Percentiles rank a stretch among this genome's conserved stretches.
phyloP scores from a whole-genome alignment of 345 rosid species.

The Brassica incana region DNA sequence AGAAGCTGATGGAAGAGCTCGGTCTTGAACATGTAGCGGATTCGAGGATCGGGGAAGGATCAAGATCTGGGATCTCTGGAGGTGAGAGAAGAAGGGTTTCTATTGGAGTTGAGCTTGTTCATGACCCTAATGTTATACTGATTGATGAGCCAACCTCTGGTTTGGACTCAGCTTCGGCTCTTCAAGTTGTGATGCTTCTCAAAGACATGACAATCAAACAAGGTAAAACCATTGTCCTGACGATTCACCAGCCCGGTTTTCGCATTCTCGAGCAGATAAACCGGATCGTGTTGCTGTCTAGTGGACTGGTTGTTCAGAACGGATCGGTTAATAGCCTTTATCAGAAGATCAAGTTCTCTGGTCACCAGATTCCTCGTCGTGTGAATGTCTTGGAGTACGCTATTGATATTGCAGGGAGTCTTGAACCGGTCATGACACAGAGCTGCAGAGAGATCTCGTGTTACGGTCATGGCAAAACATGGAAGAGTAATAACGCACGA shows the following conservation, averaged over 20 bases:
- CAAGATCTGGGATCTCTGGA: slow-evolving; percentile 76
- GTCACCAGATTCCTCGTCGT: slow-evolving; percentile 60
- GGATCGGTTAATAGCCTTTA: slow-evolving; percentile 57
- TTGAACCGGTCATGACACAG: slow-evolving; percentile 33
- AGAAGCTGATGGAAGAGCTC: slow-evolving; percentile 61
- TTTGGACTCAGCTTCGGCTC: slow-evolving; percentile 87
- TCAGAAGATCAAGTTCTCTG: slow-evolving; percentile 55
- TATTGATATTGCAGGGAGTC: slow-evolving; percentile 60
- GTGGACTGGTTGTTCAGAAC: slow-evolving; percentile 61
- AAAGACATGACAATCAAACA: slow-evolving; percentile 63
- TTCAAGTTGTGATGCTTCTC: slow-evolving; percentile 62
- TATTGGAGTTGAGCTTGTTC: slow-evolving; percentile 87
- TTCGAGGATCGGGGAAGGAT: slow-evolving; percentile 65
- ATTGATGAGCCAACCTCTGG: slow-evolving; percentile 98
- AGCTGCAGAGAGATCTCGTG: slow-evolving; percentile 34
- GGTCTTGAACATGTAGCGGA: slow-evolving; percentile 63
- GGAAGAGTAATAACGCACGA: slow-evolving; percentile 27
- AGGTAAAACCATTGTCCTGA: slow-evolving; percentile 80
- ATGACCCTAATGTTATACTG: slow-evolving; percentile 79
- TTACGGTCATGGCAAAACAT: slow-evolving; percentile 26
- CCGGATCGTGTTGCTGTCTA: slow-evolving; percentile 68
- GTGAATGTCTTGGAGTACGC: slow-evolving; percentile 85
- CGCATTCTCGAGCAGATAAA: slow-evolving; percentile 76
- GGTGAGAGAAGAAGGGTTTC: slow-evolving; percentile 91
- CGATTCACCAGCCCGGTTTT: slow-evolving; percentile 90